A percentile compares a stretch with the other conserved stretches of the same genome.
Conservation (phyloP, 176 grass and related monocot genomes). For the Canna indica region DNA sequence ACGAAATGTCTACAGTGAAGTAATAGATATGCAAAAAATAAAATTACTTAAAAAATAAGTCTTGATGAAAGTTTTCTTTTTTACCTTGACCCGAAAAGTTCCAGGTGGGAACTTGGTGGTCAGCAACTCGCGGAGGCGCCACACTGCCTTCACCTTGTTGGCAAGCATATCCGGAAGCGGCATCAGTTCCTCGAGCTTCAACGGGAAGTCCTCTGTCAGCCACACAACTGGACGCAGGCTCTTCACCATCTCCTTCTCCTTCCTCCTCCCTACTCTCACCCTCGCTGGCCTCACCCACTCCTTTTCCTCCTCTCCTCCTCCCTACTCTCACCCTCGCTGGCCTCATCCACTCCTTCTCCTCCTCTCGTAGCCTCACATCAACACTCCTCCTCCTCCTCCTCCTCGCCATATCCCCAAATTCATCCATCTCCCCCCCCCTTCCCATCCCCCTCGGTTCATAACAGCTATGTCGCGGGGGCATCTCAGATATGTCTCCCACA, state of each 20-base stretch:
- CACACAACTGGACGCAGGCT: conserved; percentile 76
- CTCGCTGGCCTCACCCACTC: conserved; percentile 24
- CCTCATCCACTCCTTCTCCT: conserved; percentile 24
- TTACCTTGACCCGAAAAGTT: conserved; percentile 95
- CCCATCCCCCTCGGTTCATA: conserved; percentile 53
- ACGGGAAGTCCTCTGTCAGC: conserved; percentile 91
- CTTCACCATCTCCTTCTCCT: conserved; percentile 99
- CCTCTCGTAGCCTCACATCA: conserved; percentile 24
- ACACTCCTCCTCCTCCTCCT: conserved; percentile 83
- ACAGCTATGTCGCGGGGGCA: conserved; percentile 58
- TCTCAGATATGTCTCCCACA: conserved; percentile 65
- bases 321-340: conserved; percentile 24
- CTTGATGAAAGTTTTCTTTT: too few relatives aligned
- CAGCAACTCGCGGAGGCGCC: conserved; percentile 82
- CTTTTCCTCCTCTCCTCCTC: conserved; percentile 88
- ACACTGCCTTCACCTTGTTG: conserved; percentile 67
- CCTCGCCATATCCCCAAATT: conserved; percentile 34
- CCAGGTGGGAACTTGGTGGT: conserved; percentile 87
- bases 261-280: conserved; percentile 45
- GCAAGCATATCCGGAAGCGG: conserved; percentile 89
- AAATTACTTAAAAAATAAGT: too few relatives aligned
- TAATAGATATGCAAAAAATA: too few relatives aligned
- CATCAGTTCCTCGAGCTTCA: conserved; percentile 81
- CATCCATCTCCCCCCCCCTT: conserved; percentile 29
- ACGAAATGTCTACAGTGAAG: neutral